A percentile compares a stretch with the other conserved stretches of the same genome.
These are phyloP conservation scores for Colletotrichum sp. DNA, from an alignment of 2,329 filamentous ascomycete species.

Conservation along the genomic window DNA sequence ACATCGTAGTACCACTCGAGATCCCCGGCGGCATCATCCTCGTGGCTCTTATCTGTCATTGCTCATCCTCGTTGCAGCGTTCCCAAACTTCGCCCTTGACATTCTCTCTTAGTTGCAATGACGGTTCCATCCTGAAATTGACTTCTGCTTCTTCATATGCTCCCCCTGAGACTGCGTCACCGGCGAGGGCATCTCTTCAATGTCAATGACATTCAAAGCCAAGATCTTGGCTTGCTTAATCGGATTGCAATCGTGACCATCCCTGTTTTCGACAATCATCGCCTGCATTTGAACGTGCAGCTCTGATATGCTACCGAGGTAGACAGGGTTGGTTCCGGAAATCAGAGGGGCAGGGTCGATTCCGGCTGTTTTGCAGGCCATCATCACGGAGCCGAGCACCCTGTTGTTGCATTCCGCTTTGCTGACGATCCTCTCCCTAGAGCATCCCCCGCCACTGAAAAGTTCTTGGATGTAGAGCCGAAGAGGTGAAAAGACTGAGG, in stretches of 20 bases:
- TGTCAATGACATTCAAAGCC: rapidly evolving
- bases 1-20: not conserved
- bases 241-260: not conserved
- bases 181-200: not conserved
- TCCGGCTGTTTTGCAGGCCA: not conserved
- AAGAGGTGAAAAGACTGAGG: not conserved
- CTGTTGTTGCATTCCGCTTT: not conserved
- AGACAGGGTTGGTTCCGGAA: not conserved
- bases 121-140: not conserved
- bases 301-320: not conserved
- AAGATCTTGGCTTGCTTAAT: not conserved
- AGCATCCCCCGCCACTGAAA: not conserved
- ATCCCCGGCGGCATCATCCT: not conserved
- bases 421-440: rapidly evolving
- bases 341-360: not conserved
- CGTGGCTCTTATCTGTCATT: not conserved
- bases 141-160: not conserved
- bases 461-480: not conserved
- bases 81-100: not conserved
- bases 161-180: not conserved
- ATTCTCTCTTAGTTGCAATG: not conserved
- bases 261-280: rapidly evolving
- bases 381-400: not conserved
- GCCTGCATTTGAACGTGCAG: rapidly evolving
- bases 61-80: not conserved